A percentile compares a stretch with the other conserved stretches of the same genome.
phyloP scores from a whole-genome alignment of 192 early-diverging fungal species.

The Neocallimastix lanati region DNA sequence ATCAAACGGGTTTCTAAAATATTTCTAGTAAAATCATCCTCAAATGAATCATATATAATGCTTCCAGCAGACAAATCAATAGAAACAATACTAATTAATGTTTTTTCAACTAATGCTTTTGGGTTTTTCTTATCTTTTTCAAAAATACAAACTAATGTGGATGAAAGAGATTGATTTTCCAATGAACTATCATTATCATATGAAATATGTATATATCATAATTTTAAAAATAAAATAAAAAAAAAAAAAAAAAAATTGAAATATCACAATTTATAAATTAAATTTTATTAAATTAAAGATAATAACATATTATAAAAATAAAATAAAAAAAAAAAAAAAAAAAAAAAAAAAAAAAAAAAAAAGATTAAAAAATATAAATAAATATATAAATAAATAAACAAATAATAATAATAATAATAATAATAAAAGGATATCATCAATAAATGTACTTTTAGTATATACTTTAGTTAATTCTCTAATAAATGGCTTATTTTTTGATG shows the following conservation, averaged over 20 bases:
- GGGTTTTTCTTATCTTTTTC: neutral
- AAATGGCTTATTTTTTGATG: slow-evolving; percentile 23
- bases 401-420: too few species aligned
- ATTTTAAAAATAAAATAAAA: neutral
- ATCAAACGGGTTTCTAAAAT: slow-evolving; percentile 51
- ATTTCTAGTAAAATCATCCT: slow-evolving; percentile 34
- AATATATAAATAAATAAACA: too few species aligned
- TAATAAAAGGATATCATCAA: slow-evolving; percentile 17
- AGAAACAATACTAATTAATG: slow-evolving; percentile 26
- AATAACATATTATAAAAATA: too few species aligned
- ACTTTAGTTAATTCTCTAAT: slow-evolving; percentile 41
- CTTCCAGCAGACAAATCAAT: slow-evolving; percentile 48
- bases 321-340: too few species aligned
- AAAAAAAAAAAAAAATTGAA: neutral
- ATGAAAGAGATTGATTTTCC: neutral
- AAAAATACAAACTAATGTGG: neutral
- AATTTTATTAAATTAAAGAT: too few species aligned
- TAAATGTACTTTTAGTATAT: slow-evolving; percentile 46
- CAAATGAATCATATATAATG: slow-evolving; percentile 51
- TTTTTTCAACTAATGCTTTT: slow-evolving; percentile 12
- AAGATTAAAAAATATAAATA: too few species aligned
- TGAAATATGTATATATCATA: neutral
- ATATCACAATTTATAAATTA: too few species aligned
- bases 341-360: too few species aligned
- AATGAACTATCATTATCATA: neutral